Base-by-base conservation (phyloP, 768 basidiomycete genomes). In the Mycena sanguinolenta region DNA sequence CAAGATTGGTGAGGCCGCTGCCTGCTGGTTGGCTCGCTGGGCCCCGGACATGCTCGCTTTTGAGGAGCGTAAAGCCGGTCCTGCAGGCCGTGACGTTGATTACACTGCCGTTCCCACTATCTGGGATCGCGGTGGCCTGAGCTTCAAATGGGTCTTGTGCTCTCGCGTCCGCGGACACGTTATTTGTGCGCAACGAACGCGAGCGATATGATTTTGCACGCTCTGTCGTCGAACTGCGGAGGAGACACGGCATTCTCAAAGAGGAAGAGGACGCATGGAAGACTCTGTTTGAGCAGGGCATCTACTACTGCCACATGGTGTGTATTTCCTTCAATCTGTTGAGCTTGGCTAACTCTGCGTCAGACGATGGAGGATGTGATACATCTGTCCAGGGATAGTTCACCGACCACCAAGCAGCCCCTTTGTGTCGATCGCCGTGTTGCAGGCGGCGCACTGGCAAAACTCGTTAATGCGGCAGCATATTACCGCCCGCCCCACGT, bases 271-370 rank as follows among this genome's bases (percentile, higher is more conserved):
- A 72, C 49, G 87, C 92, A 72, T 94, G 93, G 88, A 83, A 81
- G 21, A 84, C 79, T 54, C 84, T 97, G 76, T 97, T 98, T 76
- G 80, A 85, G 49, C 81, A 88, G 28, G 93, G 93, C 13, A 94
- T 97, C 8, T 92, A 95, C 79, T 97, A 97, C 77, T 82, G 87
- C 6, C 95, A 96, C 76, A 93, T 97, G 93, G 95, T 95, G 32
- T 55, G 69, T 57, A 85, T 79, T 32, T 38, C 9, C 44, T 34
- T 42, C 32, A 28, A 16, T 30, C n/a, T 23, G 21, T 23, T 57
- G 46, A 52, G 49, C 72, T 54, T 76, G 66, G 44, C 70, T 52
- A 55, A 65, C 21, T 64, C 59, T 49, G 42, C 70, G 55, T n/a
- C 75, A 96, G 95, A 82, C 87, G 16, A 89, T 93, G 76, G 95